phyloP scores from a whole-genome alignment of 192 early-diverging fungal species.

The Backusella morwellensis region DNA sequence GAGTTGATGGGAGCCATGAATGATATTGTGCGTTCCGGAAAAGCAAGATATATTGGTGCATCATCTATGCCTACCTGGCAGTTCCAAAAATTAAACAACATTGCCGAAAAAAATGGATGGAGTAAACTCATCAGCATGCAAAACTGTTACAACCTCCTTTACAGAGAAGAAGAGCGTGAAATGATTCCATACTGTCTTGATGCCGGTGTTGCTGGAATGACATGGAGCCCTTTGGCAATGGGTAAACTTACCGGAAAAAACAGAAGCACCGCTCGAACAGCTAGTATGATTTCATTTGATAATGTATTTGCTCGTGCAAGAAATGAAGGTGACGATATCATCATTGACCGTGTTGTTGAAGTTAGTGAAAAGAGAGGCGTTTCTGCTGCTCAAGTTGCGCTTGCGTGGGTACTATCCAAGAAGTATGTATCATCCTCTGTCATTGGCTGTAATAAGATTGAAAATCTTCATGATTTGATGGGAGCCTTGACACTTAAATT shows the following conservation, averaged over 20 bases:
- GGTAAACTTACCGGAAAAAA: slow-evolving; percentile 39
- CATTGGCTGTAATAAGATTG: slow-evolving; percentile 20
- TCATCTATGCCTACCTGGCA: slow-evolving; percentile 42
- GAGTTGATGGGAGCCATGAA: slow-evolving; percentile 38
- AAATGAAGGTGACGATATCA: neutral
- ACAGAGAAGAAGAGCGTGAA: slow-evolving; percentile 59
- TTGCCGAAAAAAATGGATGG: slow-evolving; percentile 53
- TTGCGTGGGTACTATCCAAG: slow-evolving; percentile 31
- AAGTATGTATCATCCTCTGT: slow-evolving; percentile 15
- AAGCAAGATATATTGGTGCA: slow-evolving; percentile 42
- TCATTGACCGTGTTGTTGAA: slow-evolving; percentile 22
- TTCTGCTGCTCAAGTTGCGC: slow-evolving; percentile 23
- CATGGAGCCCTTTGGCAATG: slow-evolving; percentile 50
- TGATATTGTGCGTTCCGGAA: slow-evolving; percentile 40
- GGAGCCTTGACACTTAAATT: slow-evolving; percentile 15
- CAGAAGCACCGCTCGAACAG: neutral
- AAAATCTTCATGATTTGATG: slow-evolving; percentile 23
- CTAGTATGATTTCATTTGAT: neutral
- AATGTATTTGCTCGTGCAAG: neutral
- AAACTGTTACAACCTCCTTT: slow-evolving; percentile 38
- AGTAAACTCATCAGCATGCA: slow-evolving; percentile 50
- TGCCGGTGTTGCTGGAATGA: slow-evolving; percentile 40
- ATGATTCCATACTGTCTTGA: slow-evolving; percentile 49
- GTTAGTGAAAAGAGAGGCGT: slow-evolving; percentile 21
- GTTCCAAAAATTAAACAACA: slow-evolving; percentile 40